A percentile compares a stretch with the other conserved stretches of the same genome.
Evolutionary conservation across 768 basidiomycete species (phyloP).

Genomic region (Kwoniella dejecticola): DNA sequence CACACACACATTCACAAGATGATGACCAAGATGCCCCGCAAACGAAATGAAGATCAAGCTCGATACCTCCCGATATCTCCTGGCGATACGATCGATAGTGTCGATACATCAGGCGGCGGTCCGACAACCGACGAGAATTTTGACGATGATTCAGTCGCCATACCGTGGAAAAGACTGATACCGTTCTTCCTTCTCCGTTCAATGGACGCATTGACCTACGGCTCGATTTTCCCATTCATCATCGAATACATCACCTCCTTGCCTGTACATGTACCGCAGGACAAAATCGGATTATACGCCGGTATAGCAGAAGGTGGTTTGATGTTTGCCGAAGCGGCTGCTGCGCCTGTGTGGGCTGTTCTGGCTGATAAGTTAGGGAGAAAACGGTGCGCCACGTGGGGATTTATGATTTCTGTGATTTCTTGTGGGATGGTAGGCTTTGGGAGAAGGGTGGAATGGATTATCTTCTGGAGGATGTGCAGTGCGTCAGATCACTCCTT

Average conservation of each 20-base stretch:
- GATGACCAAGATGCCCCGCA: too few relatives aligned
- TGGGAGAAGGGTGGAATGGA: slow-evolving; percentile 27
- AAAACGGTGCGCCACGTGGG: slow-evolving; percentile 28
- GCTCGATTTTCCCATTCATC: slow-evolving; percentile 41
- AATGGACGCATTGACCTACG: slow-evolving; percentile 35
- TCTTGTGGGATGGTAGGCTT: slow-evolving; percentile 33
- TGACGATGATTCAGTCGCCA: not conserved
- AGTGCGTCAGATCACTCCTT: slow-evolving; percentile 26
- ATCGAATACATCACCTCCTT: slow-evolving; percentile 45
- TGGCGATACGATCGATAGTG: too few relatives aligned
- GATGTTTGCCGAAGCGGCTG: slow-evolving; percentile 40
- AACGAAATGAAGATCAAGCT: too few relatives aligned
- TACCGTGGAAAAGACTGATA: slow-evolving; percentile 26
- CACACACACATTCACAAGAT: too few relatives aligned
- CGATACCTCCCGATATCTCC: too few relatives aligned
- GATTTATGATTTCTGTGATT: slow-evolving; percentile 22
- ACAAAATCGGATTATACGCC: slow-evolving; percentile 36
- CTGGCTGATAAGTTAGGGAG: slow-evolving; percentile 40
- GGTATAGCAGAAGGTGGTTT: slow-evolving; percentile 42
- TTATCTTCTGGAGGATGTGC: slow-evolving; percentile 36
- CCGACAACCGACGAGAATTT: too few relatives aligned
- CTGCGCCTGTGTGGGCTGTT: slow-evolving; percentile 39
- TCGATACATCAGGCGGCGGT: too few relatives aligned
- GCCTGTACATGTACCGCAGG: slow-evolving; percentile 27
- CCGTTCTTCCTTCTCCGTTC: slow-evolving; percentile 34